Evolutionary conservation across 1,284 basidiomycete species (phyloP).

Genomic region (Golubevia pallescens): DNA sequence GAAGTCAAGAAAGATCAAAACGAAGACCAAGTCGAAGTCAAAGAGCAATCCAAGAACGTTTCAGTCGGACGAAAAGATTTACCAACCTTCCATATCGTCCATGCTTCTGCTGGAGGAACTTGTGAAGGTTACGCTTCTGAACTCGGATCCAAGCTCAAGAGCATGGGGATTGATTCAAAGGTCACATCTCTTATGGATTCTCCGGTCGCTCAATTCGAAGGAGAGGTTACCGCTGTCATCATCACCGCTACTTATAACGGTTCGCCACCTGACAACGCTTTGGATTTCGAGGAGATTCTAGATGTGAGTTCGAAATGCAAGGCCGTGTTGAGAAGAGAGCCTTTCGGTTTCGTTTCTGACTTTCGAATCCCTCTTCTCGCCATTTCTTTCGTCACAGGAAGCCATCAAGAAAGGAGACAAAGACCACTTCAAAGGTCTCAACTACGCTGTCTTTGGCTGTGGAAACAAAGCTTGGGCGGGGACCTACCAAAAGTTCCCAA

Average conservation of each 20-base stretch:
- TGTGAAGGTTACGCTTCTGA: no score
- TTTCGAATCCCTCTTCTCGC: background rate
- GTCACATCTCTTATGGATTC: no score
- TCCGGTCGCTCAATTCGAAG: no score
- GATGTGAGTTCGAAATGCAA: background rate
- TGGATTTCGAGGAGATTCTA: background rate
- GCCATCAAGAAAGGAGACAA: conserved; percentile 64
- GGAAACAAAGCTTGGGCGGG: conserved; percentile 70
- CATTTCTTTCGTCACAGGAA: no score
- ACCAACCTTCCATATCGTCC: background rate
- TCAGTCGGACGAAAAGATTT: background rate
- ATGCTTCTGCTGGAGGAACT: background rate
- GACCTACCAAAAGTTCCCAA: conserved; percentile 70
- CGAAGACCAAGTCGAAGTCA: background rate
- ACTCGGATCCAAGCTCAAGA: no score
- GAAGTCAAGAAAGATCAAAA: background rate
- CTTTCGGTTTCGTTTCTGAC: background rate
- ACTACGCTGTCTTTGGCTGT: conserved; percentile 70
- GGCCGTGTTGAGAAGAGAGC: background rate
- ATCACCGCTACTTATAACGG: background rate
- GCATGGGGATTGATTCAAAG: no score
- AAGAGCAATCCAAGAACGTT: background rate
- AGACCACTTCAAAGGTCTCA: conserved; percentile 64
- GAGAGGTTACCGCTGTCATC: background rate
- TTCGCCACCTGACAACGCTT: background rate